These are phyloP conservation scores for Cadophora luteo-olivacea DNA, from an alignment of 2,329 filamentous ascomycete species.

Conservation along the genomic window DNA sequence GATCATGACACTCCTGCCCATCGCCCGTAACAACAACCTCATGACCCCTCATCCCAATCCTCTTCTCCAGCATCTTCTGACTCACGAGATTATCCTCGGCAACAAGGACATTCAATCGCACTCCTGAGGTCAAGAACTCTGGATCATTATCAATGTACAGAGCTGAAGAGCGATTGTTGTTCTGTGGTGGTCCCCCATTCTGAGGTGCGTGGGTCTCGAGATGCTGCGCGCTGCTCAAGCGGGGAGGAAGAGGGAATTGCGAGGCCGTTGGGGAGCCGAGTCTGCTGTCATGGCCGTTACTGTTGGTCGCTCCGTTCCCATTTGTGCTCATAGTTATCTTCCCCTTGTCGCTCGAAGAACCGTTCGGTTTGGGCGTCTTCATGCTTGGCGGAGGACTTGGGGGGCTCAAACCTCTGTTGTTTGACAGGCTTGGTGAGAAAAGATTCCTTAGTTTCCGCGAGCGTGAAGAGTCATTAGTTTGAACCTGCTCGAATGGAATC, in stretches of 20 bases:
- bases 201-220: background rate
- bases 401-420: background rate
- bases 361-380: background rate
- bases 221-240: background rate
- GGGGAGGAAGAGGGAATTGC: background rate
- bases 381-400: slow-evolving; percentile 1
- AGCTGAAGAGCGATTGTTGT: slow-evolving; percentile 8
- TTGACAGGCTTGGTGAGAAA: slow-evolving; percentile 12
- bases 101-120: slow-evolving; percentile 62
- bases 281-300: background rate
- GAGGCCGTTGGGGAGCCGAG: background rate
- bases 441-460: slow-evolving; percentile 2
- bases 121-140: slow-evolving; percentile 57
- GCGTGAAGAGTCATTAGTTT: background rate
- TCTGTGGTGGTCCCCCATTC: background rate
- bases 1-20: slow-evolving; percentile 77
- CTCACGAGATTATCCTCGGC: slow-evolving; percentile 86
- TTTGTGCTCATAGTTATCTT: background rate
- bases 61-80: slow-evolving; percentile 78
- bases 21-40: slow-evolving; percentile 75
- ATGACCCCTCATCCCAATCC: slow-evolving; percentile 75
- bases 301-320: background rate
- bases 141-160: slow-evolving; percentile 65
- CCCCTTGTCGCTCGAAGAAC: background rate
- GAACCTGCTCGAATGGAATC: slow-evolving; percentile 34